Evolutionary conservation across 257 asterid genomes (phyloP).

Genomic region (Phtheirospermum japonicum): DNA sequence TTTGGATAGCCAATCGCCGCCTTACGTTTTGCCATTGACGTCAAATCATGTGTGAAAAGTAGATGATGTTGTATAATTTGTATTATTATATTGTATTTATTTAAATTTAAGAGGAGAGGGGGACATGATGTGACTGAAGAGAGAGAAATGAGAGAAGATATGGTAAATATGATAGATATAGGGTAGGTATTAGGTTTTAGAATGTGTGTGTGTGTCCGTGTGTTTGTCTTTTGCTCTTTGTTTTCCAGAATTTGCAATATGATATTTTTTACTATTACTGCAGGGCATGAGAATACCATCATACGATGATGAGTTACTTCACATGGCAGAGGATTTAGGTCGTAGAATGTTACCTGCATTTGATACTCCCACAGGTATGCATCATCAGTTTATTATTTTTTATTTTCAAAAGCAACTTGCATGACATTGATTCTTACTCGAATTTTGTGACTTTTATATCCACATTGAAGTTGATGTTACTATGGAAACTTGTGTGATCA

Average conservation of each 20-base stretch:
- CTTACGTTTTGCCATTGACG: no score
- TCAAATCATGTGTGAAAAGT: no score
- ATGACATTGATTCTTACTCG: not conserved
- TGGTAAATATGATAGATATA: no score
- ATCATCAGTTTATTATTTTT: slow-evolving; percentile 24
- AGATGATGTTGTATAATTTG: no score
- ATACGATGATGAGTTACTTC: slow-evolving; percentile 78
- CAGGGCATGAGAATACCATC: slow-evolving; percentile 96
- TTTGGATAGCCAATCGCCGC: no score
- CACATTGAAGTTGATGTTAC: slow-evolving; percentile 14
- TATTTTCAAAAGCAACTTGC: slow-evolving; percentile 12
- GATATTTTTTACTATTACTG: slow-evolving; percentile 29
- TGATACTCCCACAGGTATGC: slow-evolving; percentile 99
- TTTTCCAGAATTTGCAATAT: slow-evolving; percentile 7
- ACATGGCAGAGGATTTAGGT: slow-evolving; percentile 91
- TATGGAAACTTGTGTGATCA: not conserved
- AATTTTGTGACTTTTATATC: slow-evolving; percentile 14
- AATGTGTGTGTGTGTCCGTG: slow-evolving; percentile 4
- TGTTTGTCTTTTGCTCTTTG: slow-evolving; percentile 1
- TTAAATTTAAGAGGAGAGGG: no score
- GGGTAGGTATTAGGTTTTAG: not conserved
- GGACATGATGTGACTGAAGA: no score
- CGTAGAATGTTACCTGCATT: slow-evolving; percentile 95
- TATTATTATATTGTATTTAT: no score
- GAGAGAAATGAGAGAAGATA: no score